phyloP scores from a whole-genome alignment of 768 basidiomycete species.

The Podaxis carcinomalis region DNA sequence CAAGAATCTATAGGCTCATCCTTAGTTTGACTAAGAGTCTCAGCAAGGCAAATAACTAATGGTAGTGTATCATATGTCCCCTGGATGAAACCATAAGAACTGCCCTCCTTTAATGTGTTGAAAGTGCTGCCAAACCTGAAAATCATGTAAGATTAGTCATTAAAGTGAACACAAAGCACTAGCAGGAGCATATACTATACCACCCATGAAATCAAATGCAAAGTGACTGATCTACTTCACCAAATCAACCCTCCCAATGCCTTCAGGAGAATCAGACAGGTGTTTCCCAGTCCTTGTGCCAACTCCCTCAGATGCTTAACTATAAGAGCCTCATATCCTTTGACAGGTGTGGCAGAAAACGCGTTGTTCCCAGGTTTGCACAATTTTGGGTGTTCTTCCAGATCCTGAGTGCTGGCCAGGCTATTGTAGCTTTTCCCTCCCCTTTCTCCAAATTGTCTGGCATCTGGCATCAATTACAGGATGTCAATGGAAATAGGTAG shows the following conservation, averaged over 20 bases:
- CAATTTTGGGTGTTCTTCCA: slow-evolving; percentile 30
- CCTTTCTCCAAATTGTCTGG: slow-evolving; percentile 28
- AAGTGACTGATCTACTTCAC: slow-evolving; percentile 15
- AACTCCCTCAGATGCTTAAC: slow-evolving; percentile 26
- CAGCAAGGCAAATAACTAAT: slow-evolving; percentile 10
- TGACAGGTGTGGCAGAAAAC: slow-evolving; percentile 32
- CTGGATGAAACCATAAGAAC: slow-evolving; percentile 19
- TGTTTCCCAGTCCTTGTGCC: slow-evolving; percentile 21
- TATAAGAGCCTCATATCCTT: slow-evolving; percentile 34
- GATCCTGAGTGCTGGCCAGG: slow-evolving; percentile 22
- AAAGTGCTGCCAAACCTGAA: slow-evolving; percentile 25
- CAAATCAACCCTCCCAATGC: slow-evolving; percentile 15
- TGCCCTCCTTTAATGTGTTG: slow-evolving; percentile 23
- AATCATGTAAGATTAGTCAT: not conserved
- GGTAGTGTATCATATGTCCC: slow-evolving; percentile 20
- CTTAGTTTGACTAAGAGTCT: not conserved
- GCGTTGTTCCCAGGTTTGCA: slow-evolving; percentile 41
- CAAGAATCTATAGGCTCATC: slow-evolving; percentile 6
- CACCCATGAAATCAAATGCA: slow-evolving; percentile 34
- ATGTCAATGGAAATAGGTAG: not conserved
- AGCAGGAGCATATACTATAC: slow-evolving; percentile 27
- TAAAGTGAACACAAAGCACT: not conserved
- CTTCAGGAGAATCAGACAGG: slow-evolving; percentile 11
- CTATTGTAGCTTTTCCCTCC: slow-evolving; percentile 12
- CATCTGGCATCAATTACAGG: slow-evolving; percentile 23